Evolutionary conservation across 2,329 filamentous ascomycete species (phyloP), one percentile per base, ranked within the genome.

Genomic region (Bipolaris victoriae): DNA sequence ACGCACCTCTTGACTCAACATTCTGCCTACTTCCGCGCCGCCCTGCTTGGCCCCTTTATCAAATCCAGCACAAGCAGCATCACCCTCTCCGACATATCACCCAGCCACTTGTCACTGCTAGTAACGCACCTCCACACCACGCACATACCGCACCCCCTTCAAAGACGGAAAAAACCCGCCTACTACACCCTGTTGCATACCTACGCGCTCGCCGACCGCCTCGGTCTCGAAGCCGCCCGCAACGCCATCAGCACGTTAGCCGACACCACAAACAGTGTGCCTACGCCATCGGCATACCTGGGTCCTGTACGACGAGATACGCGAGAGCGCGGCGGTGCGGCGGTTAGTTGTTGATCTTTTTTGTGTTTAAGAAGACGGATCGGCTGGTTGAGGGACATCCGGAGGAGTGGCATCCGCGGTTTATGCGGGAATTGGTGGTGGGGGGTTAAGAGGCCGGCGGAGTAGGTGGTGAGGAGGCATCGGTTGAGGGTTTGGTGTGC

Each of bases 341-440:
- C 64, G 68, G 6, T 70, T 83, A 1, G 72, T 83, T 13, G 70
- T 82, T 31, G 81, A 83, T 58, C 16, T 73, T 83, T 7, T 83
- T 83, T 66, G 79, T 79, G 1, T 83, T 81, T 74, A 83, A 83
- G 67, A 82, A 82, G 61, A 83, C 81, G 35, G 81, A 82, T 61
- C 76, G 78, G 18, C 61, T 83, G 15, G 71, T 83, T 15, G 77
- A 77, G 40, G 76, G 69, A 18, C 81, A 83, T 61, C 71, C 70
- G 52, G 80, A 82, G 82, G 10, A 71, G 76, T 26, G 24, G 24
- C 24, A 26, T 26, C 24, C 24, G 2, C 6, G 24, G 24, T 26
- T 26, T 26, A 7, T 26, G 24, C 24, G 24, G 7, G 24, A 26
- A 1, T 7, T 26, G 6, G 24, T 26, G 24, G 24, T 26, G 24